Evolutionary conservation across 345 rosid genomes (phyloP).

Genomic region (Microthlaspi erraticum): DNA sequence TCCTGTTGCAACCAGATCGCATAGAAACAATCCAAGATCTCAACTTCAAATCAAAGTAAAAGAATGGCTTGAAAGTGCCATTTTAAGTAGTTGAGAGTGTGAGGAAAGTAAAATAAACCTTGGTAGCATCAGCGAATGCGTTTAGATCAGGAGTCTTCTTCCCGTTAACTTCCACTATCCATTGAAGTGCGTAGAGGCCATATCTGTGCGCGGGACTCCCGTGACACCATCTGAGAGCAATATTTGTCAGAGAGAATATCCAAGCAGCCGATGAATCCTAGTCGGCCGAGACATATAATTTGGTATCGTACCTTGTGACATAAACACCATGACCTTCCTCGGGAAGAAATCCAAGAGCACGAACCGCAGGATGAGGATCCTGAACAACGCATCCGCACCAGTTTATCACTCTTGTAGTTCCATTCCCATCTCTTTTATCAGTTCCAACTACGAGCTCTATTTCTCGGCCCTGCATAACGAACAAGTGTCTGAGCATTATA

Average conservation of each 20-base stretch:
- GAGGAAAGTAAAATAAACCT: conserved; percentile 52
- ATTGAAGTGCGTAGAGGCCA: conserved; percentile 83
- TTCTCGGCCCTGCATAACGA: conserved; percentile 69
- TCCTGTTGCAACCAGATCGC: conserved; percentile 53
- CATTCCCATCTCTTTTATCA: conserved; percentile 89
- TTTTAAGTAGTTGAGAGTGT: not conserved
- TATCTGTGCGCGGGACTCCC: conserved; percentile 94
- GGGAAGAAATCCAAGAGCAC: conserved; percentile 98
- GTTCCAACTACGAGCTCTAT: conserved; percentile 82
- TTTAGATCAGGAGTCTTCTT: conserved; percentile 82
- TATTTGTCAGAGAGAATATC: conserved; percentile 11
- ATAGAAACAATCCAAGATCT: conserved; percentile 5
- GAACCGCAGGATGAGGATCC: conserved; percentile 93
- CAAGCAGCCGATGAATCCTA: conserved; percentile 9
- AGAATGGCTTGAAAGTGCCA: not conserved
- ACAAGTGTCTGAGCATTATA: conserved; percentile 4
- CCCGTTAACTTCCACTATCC: conserved; percentile 97
- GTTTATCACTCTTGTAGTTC: conserved; percentile 76
- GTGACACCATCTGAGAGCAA: conserved; percentile 71
- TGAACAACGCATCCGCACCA: conserved; percentile 98
- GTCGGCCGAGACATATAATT: not conserved
- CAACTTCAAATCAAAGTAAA: not conserved
- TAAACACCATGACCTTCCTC: conserved; percentile 98
- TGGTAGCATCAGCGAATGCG: conserved; percentile 67
- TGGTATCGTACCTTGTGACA: conserved; percentile 63